Evolutionary conservation across 169 alveolate genomes (phyloP).

Genomic region (Theileria annulata): DNA sequence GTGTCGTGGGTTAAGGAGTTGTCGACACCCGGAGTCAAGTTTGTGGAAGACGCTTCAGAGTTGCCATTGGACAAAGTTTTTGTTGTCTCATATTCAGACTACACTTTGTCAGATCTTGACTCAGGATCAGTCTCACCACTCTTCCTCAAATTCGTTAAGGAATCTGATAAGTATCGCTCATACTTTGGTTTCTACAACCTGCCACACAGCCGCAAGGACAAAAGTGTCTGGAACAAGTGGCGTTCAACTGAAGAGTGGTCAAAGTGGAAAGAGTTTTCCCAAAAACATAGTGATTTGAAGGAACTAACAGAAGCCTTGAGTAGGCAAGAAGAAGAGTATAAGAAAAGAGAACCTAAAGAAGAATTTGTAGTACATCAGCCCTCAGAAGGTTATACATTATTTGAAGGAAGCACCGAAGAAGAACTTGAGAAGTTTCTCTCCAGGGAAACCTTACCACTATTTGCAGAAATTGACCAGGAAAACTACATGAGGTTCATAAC

Average conservation of each 20-base stretch:
- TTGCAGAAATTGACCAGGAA: conserved; percentile 73
- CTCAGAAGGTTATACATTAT: conserved; percentile 28
- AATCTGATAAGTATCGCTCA: conserved; percentile 69
- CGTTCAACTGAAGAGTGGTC: conserved; percentile 40
- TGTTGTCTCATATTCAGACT: background rate
- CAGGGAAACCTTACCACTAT: conserved; percentile 73
- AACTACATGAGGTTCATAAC: conserved; percentile 73
- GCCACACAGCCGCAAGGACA: background rate
- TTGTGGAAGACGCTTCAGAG: conserved; percentile 30
- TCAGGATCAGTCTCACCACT: conserved; percentile 26
- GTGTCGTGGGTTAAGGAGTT: conserved; percentile 72
- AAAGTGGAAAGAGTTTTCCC: conserved; percentile 41
- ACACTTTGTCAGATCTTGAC: background rate
- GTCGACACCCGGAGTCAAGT: conserved; percentile 66
- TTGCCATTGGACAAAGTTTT: conserved; percentile 32
- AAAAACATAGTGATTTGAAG: background rate
- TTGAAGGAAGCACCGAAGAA: conserved; percentile 30
- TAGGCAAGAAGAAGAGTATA: conserved; percentile 8
- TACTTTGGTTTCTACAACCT: conserved; percentile 66
- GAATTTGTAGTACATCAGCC: conserved; percentile 49
- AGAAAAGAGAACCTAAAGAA: conserved; percentile 23
- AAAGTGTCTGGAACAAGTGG: conserved; percentile 44
- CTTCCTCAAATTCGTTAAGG: conserved; percentile 57
- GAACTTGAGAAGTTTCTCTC: conserved; percentile 65
- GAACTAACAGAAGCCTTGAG: conserved; percentile 1